A percentile compares a stretch with the other conserved stretches of the same genome.
Evolutionary conservation across 1,284 basidiomycete genomes (phyloP).

Genomic region (Mrakiaceae sp.): DNA sequence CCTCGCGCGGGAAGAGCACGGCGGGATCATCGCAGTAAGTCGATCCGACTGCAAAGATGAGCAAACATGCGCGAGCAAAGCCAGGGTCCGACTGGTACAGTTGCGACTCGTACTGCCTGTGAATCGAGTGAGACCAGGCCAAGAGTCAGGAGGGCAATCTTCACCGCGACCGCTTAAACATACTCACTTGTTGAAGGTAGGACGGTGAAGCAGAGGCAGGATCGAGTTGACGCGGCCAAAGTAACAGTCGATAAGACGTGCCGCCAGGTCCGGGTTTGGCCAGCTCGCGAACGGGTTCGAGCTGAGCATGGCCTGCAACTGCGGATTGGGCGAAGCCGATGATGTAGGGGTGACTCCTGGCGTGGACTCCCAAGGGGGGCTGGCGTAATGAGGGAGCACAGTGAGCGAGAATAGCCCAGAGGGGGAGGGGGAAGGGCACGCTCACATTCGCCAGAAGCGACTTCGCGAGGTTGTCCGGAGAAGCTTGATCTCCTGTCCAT

Average conservation of each 20-base stretch:
- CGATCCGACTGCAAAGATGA: constrained; percentile 12
- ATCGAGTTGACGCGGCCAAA: constrained; percentile 53
- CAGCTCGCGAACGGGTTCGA: constrained; percentile 23
- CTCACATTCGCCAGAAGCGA: constrained; percentile 6
- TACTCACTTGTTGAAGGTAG: constrained; percentile 49
- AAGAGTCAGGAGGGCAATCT: neutral
- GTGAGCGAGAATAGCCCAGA: neutral
- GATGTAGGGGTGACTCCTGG: neutral
- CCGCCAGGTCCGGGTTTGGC: constrained; percentile 46
- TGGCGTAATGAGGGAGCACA: neutral
- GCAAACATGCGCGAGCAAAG: constrained; percentile 14
- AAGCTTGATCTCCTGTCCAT: constrained; percentile 12
- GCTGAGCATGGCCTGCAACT: constrained; percentile 5
- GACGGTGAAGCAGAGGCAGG: constrained; percentile 61
- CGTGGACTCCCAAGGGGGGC: constrained; percentile 9
- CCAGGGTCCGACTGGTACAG: constrained; percentile 16
- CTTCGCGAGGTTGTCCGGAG: constrained; percentile 13
- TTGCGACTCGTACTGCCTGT: constrained; percentile 13
- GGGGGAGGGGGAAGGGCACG: neutral
- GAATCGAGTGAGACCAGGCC: neutral
- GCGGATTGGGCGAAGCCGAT: neutral
- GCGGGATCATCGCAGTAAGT: constrained; percentile 4
- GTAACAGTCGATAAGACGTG: constrained; percentile 53
- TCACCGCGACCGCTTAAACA: no score
- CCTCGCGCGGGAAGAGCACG: constrained; percentile 13